Percentiles rank a stretch among this genome's conserved stretches.
phyloP scores from a whole-genome alignment of 208 protist species.

The Wallacemonas sp. region DNA sequence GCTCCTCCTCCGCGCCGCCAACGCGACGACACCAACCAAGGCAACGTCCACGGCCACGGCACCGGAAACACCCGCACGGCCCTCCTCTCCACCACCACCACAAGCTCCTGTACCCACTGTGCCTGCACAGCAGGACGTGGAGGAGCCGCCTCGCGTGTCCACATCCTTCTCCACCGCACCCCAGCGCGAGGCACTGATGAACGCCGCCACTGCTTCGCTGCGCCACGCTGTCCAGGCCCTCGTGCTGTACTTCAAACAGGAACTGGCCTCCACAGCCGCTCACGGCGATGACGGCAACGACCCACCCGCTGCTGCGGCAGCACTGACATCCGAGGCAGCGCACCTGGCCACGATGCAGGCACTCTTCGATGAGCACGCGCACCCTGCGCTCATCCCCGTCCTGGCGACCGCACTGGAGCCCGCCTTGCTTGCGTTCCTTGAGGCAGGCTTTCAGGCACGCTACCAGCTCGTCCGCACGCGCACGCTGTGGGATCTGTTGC shows the following conservation, averaged over 20 bases:
- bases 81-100: background rate
- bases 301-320: too few relatives aligned
- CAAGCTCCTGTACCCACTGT: too few relatives aligned
- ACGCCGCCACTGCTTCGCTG: slow-evolving; percentile 15
- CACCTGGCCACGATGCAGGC: background rate
- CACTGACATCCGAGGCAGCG: background rate
- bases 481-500: slow-evolving; percentile 41
- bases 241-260: slow-evolving; percentile 33
- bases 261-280: too few relatives aligned
- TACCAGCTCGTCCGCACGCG: slow-evolving; percentile 32
- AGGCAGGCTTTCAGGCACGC: slow-evolving; percentile 29
- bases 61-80: background rate
- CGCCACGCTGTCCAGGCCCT: slow-evolving; percentile 14
- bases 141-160: too few relatives aligned
- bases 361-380: slow-evolving; percentile 43
- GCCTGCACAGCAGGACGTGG: too few relatives aligned
- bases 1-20: background rate
- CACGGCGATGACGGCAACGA: too few relatives aligned
- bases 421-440: slow-evolving; percentile 26
- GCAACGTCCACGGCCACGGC: background rate
- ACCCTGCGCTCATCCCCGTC: slow-evolving; percentile 30
- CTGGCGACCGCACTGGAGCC: slow-evolving; percentile 34
- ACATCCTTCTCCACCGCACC: too few relatives aligned
- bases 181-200: background rate
- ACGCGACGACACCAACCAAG: background rate